Evolutionary conservation across 2,329 filamentous ascomycete genomes (phyloP), one percentile per base, ranked within the genome.

Genomic region (Alternaria rosae): DNA sequence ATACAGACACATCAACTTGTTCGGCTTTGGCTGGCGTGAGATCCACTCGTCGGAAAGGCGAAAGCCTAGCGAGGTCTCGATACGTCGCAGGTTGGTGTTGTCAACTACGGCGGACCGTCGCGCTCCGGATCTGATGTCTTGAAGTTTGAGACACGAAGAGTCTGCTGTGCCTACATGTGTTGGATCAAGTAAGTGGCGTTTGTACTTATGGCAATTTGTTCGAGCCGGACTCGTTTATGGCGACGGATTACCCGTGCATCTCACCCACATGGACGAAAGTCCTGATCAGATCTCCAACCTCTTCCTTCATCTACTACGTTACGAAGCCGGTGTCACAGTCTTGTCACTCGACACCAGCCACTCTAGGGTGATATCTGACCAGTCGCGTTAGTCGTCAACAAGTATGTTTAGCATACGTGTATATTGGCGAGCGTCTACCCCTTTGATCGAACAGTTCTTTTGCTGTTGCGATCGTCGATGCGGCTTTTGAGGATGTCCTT

Each of bases 401-500:
- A 81, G 74, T 79, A 81, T 79, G 81, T 83, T 72, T 64, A 84
- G 77, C 82, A 81, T 83, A 79, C 73, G 78, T 79, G 81, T 84
- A 76, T 76, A 84, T 83, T 72, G 84, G 82, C 85, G 85, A 87
- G 83, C 87, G 85, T 86, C 82, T 85, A 85, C 69, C 66, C 79
- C 76, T 70, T 67, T 68, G 70, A 66, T 63, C 67, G 71, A 70
- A 55, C 58, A 55, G 67, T 56, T 62, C 41, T 64, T 64, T 67
- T 21, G 45, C 65, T 70, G 64, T 70, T 73, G 52, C 68, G 65
- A 62, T 69, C 62, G 77, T 82, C 79, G 80, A 85, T 87, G 88
- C 92, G 92, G 88, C 88, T 97, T 97, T 97, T 97, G 86, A 85
- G 86, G 92, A 96, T 90, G 92, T 94, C 82, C 88, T 97, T 97